phyloP scores from a whole-genome alignment of 805 yeast species.

The Monosporozyma aerobia region DNA sequence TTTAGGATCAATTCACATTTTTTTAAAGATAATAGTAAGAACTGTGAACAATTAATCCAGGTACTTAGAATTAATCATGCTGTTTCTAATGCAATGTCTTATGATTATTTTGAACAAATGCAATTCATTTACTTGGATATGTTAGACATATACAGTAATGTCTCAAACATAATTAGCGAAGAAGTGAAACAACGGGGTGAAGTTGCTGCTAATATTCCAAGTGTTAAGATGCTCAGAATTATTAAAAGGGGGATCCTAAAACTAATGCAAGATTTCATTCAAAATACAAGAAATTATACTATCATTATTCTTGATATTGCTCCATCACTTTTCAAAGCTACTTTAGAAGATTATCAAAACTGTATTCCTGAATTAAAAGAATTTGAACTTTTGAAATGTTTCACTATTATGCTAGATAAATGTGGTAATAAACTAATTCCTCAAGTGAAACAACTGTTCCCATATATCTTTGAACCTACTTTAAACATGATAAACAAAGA shows the following conservation, averaged over 20 bases:
- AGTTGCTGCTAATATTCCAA: constrained; percentile 73
- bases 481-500: constrained; percentile 88
- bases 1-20: constrained; percentile 70
- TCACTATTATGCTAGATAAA: constrained; percentile 78
- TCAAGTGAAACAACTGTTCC: constrained; percentile 77
- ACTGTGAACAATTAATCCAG: constrained; percentile 81
- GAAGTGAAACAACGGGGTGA: constrained; percentile 67
- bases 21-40: constrained; percentile 66
- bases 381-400: constrained; percentile 90
- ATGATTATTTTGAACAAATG: constrained; percentile 76
- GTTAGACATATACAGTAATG: constrained; percentile 79
- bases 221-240: constrained; percentile 83
- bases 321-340: constrained; percentile 69
- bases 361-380: constrained; percentile 91
- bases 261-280: constrained; percentile 74
- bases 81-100: constrained; percentile 85
- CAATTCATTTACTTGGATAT: constrained; percentile 75
- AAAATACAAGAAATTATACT: constrained; percentile 71
- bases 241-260: constrained; percentile 85
- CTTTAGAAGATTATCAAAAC: constrained; percentile 73
- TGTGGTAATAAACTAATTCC: constrained; percentile 84
- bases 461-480: constrained; percentile 80
- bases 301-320: constrained; percentile 71
- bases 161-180: constrained; percentile 68
- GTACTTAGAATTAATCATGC: constrained; percentile 88